phyloP scores from a whole-genome alignment of 75 land plant species.

The Gnetum montanum region DNA sequence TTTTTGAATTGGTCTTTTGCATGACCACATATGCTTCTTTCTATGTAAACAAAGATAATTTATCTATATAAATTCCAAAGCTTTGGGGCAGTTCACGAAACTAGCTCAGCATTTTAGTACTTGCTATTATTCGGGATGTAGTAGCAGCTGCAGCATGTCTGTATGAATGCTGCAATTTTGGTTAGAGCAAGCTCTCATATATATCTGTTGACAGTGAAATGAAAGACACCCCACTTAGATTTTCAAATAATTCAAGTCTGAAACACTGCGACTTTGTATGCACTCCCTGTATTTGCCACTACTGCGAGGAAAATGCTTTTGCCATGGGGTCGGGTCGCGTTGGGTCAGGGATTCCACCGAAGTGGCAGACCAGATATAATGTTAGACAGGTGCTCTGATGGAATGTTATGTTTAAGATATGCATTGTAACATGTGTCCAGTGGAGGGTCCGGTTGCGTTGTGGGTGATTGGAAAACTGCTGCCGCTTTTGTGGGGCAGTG shows the following conservation, averaged over 20 bases:
- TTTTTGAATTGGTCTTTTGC: slow-evolving; percentile 80
- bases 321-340: neutral
- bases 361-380: slow-evolving; percentile 4
- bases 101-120: neutral
- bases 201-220: too few species aligned
- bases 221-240: too few species aligned
- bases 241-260: slow-evolving; percentile 1
- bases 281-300: neutral
- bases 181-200: too few species aligned
- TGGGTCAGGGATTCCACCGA: neutral
- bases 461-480: neutral
- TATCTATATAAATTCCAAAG: neutral
- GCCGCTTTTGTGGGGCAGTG: too few species aligned
- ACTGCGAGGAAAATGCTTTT: neutral
- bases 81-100: neutral
- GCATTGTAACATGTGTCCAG: neutral
- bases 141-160: neutral
- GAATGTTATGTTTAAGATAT: neutral
- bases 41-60: neutral
- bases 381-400: neutral
- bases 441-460: neutral
- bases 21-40: slow-evolving; percentile 11
- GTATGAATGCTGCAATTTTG: slow-evolving; percentile 7
- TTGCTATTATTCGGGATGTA: neutral
- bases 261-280: neutral